Evolutionary conservation across 768 basidiomycete genomes (phyloP).

Genomic region (Suillus decipiens): DNA sequence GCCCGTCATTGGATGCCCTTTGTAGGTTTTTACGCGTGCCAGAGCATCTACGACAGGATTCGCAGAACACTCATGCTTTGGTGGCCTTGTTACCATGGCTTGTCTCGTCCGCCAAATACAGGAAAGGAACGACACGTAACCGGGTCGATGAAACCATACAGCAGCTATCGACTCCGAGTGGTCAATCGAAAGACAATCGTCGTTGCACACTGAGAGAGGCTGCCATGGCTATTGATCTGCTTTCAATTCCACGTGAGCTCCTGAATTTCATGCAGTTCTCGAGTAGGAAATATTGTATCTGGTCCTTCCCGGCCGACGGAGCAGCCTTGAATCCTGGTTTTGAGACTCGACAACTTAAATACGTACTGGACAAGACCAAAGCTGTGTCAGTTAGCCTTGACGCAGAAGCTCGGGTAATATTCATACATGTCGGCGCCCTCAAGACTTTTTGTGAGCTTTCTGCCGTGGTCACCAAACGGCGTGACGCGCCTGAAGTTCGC

Average conservation of each 20-base stretch:
- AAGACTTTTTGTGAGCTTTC: conserved; percentile 49
- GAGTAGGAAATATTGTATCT: conserved; percentile 48
- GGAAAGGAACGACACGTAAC: conserved; percentile 20
- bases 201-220: conserved; percentile 14
- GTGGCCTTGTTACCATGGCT: conserved; percentile 30
- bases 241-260: conserved; percentile 49
- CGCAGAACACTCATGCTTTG: conserved; percentile 20
- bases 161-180: neutral
- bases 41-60: conserved; percentile 19
- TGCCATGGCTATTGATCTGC: conserved; percentile 27
- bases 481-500: conserved; percentile 45
- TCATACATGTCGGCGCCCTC: conserved; percentile 65
- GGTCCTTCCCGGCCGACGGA: conserved; percentile 41
- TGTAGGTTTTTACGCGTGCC: conserved; percentile 44
- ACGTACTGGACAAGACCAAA: conserved; percentile 45
- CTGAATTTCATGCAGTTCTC: conserved; percentile 45
- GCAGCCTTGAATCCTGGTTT: conserved; percentile 31
- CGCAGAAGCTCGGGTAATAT: conserved; percentile 51
- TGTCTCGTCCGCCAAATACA: conserved; percentile 18
- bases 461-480: conserved; percentile 47
- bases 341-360: conserved; percentile 46
- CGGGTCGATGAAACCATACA: conserved; percentile 14
- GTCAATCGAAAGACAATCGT: conserved; percentile 1
- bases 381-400: conserved; percentile 41
- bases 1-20: conserved; percentile 38